Base-by-base conservation (phyloP, 1,284 basidiomycete species). In the Microbotryomycetes sp. region DNA sequence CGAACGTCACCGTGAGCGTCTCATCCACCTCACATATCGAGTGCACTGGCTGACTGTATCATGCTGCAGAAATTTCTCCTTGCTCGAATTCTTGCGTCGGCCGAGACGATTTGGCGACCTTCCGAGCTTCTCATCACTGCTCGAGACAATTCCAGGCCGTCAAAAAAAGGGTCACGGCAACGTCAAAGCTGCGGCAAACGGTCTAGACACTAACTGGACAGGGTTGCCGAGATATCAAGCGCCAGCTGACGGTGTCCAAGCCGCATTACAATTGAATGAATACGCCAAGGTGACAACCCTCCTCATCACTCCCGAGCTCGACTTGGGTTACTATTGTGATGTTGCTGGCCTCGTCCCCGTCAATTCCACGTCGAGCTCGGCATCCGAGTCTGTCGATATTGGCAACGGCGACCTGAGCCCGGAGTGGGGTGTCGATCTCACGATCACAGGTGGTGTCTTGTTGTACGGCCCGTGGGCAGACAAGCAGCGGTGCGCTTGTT, bases 401-500 rank as follows among this genome's bases (percentile, higher is more conserved):
- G 90, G 89, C 1, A 94, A 94, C 71, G 86, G 89, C 1, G 91
- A 89, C 70, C 74, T 85, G 22, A 80, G 87, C n/a, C 92, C 92
- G 14, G 89, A 96, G 72, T 96, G 91, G 86, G 90, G 91, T 4
- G 78, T 94, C 31, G 89, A 96, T 70, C 68, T 96, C n/a, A 81
- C 84, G 22, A 78, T 94, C 12, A 80, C 83, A 63, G 84, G 85
- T 19, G 92, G 89, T 0, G 76, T 80, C 30, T 69, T 94, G 48
- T 83, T 84, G 32, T 96, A 96, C 73, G 92, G 92, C 0, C 92
- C 92, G 4, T 97, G 92, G 92, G 85, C 90, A 23, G 92, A 97
- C 76, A 81, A 91, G 29, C 92, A 93, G 76, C 80, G 90, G 86
- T 85, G 72, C 64, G 77, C 64, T 22, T 12, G 47, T 42, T 36